These are phyloP conservation scores for Talaromyces ruber DNA, from an alignment of 495 filamentous ascomycete species.

Conservation along the genomic window DNA sequence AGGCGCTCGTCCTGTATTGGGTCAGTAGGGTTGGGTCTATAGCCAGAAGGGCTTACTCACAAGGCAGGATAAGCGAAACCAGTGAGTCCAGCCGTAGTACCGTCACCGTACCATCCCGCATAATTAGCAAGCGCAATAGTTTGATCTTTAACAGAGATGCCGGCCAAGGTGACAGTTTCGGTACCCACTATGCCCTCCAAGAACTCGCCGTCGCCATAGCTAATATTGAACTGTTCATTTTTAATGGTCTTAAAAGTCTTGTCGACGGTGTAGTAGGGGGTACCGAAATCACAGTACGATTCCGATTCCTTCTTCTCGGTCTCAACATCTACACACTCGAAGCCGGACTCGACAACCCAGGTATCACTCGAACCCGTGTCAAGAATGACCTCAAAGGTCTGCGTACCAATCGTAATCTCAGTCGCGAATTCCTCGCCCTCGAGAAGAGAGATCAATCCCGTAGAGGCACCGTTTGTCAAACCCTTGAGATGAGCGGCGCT, in stretches of 20 bases:
- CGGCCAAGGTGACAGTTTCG: neutral
- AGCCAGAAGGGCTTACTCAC: neutral
- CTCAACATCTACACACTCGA: conserved; percentile 33
- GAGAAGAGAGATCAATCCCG: neutral
- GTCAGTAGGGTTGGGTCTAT: neutral
- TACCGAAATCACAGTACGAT: neutral
- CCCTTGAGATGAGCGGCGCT: neutral
- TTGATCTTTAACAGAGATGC: neutral
- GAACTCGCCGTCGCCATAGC: neutral
- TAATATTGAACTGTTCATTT: neutral
- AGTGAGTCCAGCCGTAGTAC: neutral
- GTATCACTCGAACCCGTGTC: conserved; percentile 56
- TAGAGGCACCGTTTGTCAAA: neutral
- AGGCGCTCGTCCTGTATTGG: conserved; percentile 29
- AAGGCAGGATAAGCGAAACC: neutral
- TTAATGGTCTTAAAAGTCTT: neutral
- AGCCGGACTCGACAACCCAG: conserved; percentile 42
- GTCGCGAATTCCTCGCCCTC: neutral
- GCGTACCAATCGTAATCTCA: neutral
- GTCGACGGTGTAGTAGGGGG: neutral
- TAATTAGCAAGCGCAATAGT: neutral
- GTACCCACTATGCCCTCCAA: neutral
- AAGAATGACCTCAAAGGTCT: conserved; percentile 38
- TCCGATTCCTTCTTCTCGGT: conserved; percentile 8
- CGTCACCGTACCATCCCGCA: neutral